Conservation (phyloP, 257 asterid genomes). For the Rhazya stricta region DNA sequence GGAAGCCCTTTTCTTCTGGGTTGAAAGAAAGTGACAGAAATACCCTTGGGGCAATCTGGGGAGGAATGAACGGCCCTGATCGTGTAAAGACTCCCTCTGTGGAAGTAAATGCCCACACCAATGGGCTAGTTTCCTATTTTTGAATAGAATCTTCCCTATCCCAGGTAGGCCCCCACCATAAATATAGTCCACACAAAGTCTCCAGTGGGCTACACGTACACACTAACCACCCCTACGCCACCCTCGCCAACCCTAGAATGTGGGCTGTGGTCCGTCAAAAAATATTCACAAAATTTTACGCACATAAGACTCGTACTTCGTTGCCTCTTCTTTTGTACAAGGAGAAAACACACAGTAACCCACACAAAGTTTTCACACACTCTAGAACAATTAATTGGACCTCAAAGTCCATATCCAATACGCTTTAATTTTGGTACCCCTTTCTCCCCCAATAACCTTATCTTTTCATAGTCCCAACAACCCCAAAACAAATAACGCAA, state of each 20-base stretch:
- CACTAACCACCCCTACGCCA: neutral
- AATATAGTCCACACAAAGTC: slow-evolving; percentile 3
- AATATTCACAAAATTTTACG: neutral
- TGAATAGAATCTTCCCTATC: neutral
- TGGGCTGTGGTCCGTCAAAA: slow-evolving; percentile 34
- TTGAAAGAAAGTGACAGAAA: neutral
- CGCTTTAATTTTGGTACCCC: slow-evolving; percentile 31
- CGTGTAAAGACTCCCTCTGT: neutral
- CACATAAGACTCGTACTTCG: neutral
- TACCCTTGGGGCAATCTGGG: neutral
- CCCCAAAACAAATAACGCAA: slow-evolving; percentile 22
- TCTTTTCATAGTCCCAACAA: slow-evolving; percentile 31
- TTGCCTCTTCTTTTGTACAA: neutral
- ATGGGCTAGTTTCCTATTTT: slow-evolving; percentile 16
- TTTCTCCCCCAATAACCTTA: slow-evolving; percentile 40
- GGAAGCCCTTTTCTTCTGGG: neutral
- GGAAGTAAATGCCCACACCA: neutral
- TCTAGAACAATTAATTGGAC: slow-evolving; percentile 49
- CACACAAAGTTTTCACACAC: slow-evolving; percentile 29
- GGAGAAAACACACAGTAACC: slow-evolving; percentile 26
- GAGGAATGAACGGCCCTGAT: neutral
- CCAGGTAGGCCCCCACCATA: slow-evolving; percentile 20
- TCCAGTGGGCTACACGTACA: slow-evolving; percentile 24
- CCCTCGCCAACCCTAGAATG: neutral
- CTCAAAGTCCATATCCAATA: slow-evolving; percentile 84